A percentile compares a stretch with the other conserved stretches of the same genome.
These are phyloP conservation scores for Penicillium sp. DNA, from an alignment of 2,329 filamentous ascomycete species.

Conservation along the genomic window DNA sequence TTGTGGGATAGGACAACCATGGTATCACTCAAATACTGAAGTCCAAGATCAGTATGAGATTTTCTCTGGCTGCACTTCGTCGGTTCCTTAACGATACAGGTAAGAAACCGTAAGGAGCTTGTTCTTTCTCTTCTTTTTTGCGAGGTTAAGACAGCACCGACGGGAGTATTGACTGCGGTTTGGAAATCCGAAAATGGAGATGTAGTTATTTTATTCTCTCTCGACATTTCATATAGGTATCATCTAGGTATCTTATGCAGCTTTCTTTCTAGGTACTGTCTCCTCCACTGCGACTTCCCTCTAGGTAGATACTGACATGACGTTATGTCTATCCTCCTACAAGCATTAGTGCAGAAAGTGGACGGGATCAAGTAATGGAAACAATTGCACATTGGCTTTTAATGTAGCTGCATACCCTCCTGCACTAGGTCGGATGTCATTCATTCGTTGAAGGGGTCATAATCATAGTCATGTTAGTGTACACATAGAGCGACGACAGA, in stretches of 20 bases:
- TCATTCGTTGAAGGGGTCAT: background rate
- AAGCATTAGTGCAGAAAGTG: background rate
- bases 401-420: background rate
- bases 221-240: background rate
- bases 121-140: background rate
- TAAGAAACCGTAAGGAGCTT: constrained; percentile 6
- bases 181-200: background rate
- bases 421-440: background rate
- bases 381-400: background rate
- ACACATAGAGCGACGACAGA: background rate
- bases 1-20: background rate
- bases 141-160: constrained; percentile 7
- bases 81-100: background rate
- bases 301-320: no score
- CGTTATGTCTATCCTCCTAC: no score
- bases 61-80: constrained; percentile 11
- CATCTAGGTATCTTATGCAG: background rate
- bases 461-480: background rate
- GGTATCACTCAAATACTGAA: constrained; percentile 6
- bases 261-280: background rate
- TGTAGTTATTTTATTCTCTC: constrained; percentile 12
- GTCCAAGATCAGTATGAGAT: constrained; percentile 9
- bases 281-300: background rate
- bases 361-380: background rate
- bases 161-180: constrained; percentile 3